Conservation (phyloP, 495 filamentous ascomycete genomes). For the Cercophora newfieldiana region DNA sequence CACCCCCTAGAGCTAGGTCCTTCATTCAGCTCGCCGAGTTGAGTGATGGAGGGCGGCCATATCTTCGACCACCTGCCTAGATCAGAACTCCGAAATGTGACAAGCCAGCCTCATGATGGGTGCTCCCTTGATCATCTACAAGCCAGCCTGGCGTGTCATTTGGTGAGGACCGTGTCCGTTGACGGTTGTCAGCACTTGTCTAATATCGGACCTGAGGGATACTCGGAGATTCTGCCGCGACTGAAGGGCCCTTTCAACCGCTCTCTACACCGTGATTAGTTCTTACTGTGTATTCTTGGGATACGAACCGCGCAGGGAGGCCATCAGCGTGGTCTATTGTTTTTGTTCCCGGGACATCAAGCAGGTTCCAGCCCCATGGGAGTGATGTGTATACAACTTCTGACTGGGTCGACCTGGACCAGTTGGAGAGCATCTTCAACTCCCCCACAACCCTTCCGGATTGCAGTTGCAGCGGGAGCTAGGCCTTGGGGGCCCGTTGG, state of each 20-base stretch:
- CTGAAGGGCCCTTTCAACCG: not conserved
- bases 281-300: not conserved
- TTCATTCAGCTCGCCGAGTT: not conserved
- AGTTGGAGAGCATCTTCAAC: not conserved
- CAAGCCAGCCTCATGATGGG: not conserved
- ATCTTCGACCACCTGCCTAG: conserved; percentile 11
- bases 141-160: not conserved
- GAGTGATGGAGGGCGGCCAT: not conserved
- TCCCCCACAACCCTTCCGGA: conserved; percentile 7
- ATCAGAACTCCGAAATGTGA: not conserved
- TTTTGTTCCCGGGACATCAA: not conserved
- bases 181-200: too few relatives aligned
- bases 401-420: not conserved
- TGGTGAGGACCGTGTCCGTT: not conserved
- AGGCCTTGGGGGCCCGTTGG: too few relatives aligned
- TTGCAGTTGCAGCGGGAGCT: not conserved
- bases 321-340: not conserved
- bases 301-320: not conserved
- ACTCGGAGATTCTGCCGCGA: not conserved
- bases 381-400: not conserved
- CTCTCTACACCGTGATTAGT: not conserved
- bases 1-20: not conserved
- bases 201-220: not conserved
- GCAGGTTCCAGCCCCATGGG: not conserved
- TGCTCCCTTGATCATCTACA: not conserved